Conservation (phyloP, 371 early-diverging fungal species). For the Mortierella sp. region DNA sequence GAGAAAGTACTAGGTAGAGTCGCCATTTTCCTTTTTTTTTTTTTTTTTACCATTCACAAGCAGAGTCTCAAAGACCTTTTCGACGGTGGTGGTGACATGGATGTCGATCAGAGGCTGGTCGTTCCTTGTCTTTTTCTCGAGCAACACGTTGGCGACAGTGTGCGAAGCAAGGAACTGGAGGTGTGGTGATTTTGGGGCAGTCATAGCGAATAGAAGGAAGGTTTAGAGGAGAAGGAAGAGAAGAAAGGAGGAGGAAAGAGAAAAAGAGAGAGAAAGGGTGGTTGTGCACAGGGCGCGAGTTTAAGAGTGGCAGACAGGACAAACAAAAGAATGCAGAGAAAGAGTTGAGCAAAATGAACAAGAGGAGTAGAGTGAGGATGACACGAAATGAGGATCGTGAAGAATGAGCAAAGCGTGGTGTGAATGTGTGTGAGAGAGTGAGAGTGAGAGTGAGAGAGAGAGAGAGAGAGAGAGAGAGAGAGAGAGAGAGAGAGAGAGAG, state of each 20-base stretch:
- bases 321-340: not conserved
- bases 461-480: not conserved
- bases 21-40: not conserved
- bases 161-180: constrained; percentile 55
- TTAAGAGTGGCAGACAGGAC: constrained; percentile 16
- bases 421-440: not conserved
- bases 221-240: too few relatives aligned
- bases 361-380: not conserved
- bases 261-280: too few relatives aligned
- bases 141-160: constrained; percentile 60
- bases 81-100: constrained; percentile 63
- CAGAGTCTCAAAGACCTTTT: constrained; percentile 67
- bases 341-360: not conserved
- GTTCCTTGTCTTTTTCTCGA: constrained; percentile 48
- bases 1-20: not conserved
- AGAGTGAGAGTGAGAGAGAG: not conserved
- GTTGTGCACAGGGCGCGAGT: too few relatives aligned
- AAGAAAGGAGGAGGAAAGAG: too few relatives aligned
- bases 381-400: not conserved
- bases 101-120: constrained; percentile 60
- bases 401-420: not conserved
- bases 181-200: constrained; percentile 17
- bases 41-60: constrained; percentile 54
- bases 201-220: not conserved
- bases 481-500: too few relatives aligned